A percentile compares a stretch with the other conserved stretches of the same genome.
These are phyloP conservation scores for Paramecium biaurelia DNA, from an alignment of 73 alveolate genomes.

Conservation along the genomic window DNA sequence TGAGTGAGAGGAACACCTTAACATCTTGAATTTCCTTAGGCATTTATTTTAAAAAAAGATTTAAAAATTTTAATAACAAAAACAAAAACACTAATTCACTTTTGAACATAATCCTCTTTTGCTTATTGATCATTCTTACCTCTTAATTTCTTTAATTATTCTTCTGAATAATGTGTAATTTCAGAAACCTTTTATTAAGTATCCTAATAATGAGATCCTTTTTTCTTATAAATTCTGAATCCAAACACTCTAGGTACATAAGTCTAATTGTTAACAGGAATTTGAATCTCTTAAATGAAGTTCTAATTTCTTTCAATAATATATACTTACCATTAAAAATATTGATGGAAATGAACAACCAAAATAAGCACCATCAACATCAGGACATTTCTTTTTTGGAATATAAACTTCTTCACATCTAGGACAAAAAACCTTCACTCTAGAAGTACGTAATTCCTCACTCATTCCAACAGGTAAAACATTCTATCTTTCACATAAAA, in stretches of 20 bases:
- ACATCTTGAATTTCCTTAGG: conserved; percentile 45
- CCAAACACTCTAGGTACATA: conserved; percentile 90
- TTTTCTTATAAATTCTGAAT: conserved; percentile 84
- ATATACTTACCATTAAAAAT: conserved; percentile 53
- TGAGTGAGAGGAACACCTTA: conserved; percentile 19
- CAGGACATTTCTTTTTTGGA: conserved; percentile 88
- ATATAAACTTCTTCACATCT: conserved; percentile 95
- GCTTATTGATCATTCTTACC: conserved; percentile 53
- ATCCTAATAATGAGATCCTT: conserved; percentile 86
- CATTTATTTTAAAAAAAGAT: conserved; percentile 42
- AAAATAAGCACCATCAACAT: conserved; percentile 95
- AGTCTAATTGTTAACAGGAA: conserved; percentile 61
- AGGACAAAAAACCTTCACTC: conserved; percentile 98
- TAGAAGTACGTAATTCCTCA: conserved; percentile 91
- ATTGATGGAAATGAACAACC: conserved; percentile 92
- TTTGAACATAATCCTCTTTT: conserved; percentile 13
- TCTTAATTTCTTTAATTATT: conserved; percentile 49
- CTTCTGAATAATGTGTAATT: conserved; percentile 63
- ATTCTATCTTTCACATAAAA: conserved; percentile 90
- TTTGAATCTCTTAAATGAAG: conserved; percentile 18
- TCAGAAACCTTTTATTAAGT: conserved; percentile 59
- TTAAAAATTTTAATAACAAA: conserved; percentile 38
- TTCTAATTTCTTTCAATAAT: neutral
- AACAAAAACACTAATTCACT: neutral
- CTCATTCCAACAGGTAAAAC: conserved; percentile 95